Evolutionary conservation across 305 asterid species (phyloP).

Genomic region (Fraxinus ornus): DNA sequence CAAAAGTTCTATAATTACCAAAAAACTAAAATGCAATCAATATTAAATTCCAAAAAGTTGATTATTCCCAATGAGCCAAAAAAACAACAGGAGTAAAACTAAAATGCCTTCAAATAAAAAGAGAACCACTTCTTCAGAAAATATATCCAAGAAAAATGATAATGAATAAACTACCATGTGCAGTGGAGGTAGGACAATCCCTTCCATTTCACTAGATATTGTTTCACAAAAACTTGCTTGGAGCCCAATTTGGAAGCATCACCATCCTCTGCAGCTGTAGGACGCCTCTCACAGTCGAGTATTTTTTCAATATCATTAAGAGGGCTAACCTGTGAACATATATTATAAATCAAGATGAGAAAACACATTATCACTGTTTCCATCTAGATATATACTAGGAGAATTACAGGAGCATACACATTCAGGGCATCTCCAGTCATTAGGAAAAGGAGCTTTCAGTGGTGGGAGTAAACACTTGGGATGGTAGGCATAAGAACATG

Average conservation of each 20-base stretch:
- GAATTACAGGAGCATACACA: slow-evolving; percentile 61
- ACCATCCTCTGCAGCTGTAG: slow-evolving; percentile 57
- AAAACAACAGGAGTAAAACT: slow-evolving; percentile 11
- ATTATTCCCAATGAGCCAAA: slow-evolving; percentile 19
- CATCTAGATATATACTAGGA: slow-evolving; percentile 11
- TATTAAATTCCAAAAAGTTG: slow-evolving; percentile 21
- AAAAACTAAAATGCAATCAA: not conserved
- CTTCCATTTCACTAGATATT: slow-evolving; percentile 95
- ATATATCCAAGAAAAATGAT: slow-evolving; percentile 23
- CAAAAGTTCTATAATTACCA: not conserved
- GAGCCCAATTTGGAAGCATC: slow-evolving; percentile 71
- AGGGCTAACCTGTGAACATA: slow-evolving; percentile 67
- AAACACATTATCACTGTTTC: slow-evolving; percentile 14
- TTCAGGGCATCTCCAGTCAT: slow-evolving; percentile 89
- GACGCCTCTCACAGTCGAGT: slow-evolving; percentile 90
- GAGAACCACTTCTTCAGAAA: slow-evolving; percentile 12
- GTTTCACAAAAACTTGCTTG: slow-evolving; percentile 75
- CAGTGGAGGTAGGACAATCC: slow-evolving; percentile 91
- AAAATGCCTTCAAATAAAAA: slow-evolving; percentile 5
- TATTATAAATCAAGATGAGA: slow-evolving; percentile 17
- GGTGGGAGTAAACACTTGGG: slow-evolving; percentile 77
- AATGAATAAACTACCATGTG: slow-evolving; percentile 56
- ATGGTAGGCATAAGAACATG: slow-evolving; percentile 80
- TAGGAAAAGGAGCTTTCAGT: slow-evolving; percentile 59
- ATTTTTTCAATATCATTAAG: slow-evolving; percentile 82